Conservation (phyloP, 768 basidiomycete genomes). For the Podaxis sp. region DNA sequence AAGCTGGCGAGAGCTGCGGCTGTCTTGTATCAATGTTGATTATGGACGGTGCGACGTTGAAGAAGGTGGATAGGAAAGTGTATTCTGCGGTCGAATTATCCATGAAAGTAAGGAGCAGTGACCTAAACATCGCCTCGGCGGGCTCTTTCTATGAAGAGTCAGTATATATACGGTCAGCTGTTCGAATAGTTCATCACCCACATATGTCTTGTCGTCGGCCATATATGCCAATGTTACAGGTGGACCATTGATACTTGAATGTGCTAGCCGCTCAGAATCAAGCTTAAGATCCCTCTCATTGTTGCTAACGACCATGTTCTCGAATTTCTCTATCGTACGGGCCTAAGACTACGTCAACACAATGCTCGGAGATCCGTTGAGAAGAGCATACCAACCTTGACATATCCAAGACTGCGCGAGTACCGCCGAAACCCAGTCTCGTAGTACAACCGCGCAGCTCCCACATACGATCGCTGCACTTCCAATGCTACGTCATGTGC, state of each 20-base stretch:
- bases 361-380: neutral
- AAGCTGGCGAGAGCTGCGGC: conserved; percentile 34
- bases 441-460: conserved; percentile 84
- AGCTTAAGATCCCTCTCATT: conserved; percentile 40
- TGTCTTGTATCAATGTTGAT: conserved; percentile 33
- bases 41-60: conserved; percentile 42
- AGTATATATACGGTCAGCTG: neutral
- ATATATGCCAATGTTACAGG: conserved; percentile 80
- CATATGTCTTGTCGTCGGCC: conserved; percentile 86
- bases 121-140: conserved; percentile 81
- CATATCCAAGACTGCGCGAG: conserved; percentile 71
- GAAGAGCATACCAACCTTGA: conserved; percentile 53
- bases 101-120: conserved; percentile 85
- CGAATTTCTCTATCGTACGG: conserved; percentile 67
- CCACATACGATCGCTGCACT: conserved; percentile 83
- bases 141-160: conserved; percentile 63
- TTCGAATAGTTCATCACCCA: conserved; percentile 37
- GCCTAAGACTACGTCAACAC: conserved; percentile 37
- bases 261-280: conserved; percentile 56
- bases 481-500: conserved; percentile 81
- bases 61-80: conserved; percentile 83
- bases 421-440: conserved; percentile 96
- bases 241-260: conserved; percentile 78
- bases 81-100: conserved; percentile 96
- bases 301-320: conserved; percentile 51